Percentiles rank a stretch among this genome's conserved stretches.
Evolutionary conservation across 2,329 filamentous ascomycete species (phyloP).

Genomic region (Dothideomycetidae sp.): DNA sequence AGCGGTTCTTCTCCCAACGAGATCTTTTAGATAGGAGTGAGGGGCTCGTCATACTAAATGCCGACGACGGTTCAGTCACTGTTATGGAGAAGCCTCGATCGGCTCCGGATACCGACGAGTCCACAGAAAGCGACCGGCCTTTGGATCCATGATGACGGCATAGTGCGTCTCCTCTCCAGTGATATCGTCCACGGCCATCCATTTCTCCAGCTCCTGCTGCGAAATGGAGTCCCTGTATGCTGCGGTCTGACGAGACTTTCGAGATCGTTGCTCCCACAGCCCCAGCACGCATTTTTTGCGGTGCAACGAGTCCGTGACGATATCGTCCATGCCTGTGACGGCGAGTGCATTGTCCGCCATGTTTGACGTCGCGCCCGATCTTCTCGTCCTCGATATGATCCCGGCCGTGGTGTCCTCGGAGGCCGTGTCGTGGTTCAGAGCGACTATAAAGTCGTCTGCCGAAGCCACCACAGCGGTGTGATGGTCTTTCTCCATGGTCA

Average conservation of each 20-base stretch:
- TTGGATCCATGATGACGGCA: constrained; percentile 42
- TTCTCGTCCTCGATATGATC: constrained; percentile 14
- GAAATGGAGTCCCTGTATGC: constrained; percentile 1
- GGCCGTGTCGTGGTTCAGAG: constrained; percentile 41
- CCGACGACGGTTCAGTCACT: no score
- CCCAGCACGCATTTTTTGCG: constrained; percentile 20
- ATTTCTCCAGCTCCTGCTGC: constrained; percentile 6
- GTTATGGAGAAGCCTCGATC: no score
- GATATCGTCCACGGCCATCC: constrained; percentile 38
- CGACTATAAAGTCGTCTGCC: constrained; percentile 38
- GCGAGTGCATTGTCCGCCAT: constrained; percentile 12
- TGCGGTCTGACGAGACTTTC: background rate
- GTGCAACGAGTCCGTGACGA: constrained; percentile 23
- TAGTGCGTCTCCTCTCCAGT: constrained; percentile 46
- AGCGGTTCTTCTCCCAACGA: no score
- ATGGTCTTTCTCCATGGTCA: constrained; percentile 44
- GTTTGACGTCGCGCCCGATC: no score
- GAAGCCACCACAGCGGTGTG: constrained; percentile 30
- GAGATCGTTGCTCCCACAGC: constrained; percentile 15
- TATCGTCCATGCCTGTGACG: constrained; percentile 14
- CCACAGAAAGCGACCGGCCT: constrained; percentile 31
- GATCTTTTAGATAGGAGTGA: no score
- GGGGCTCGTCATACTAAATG: no score
- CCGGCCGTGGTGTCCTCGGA: constrained; percentile 13
- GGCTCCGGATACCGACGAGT: constrained; percentile 15